A percentile compares a stretch with the other conserved stretches of the same genome.
Evolutionary conservation across 2,329 filamentous ascomycete genomes (phyloP).

Genomic region (Fonsecaea erecta): DNA sequence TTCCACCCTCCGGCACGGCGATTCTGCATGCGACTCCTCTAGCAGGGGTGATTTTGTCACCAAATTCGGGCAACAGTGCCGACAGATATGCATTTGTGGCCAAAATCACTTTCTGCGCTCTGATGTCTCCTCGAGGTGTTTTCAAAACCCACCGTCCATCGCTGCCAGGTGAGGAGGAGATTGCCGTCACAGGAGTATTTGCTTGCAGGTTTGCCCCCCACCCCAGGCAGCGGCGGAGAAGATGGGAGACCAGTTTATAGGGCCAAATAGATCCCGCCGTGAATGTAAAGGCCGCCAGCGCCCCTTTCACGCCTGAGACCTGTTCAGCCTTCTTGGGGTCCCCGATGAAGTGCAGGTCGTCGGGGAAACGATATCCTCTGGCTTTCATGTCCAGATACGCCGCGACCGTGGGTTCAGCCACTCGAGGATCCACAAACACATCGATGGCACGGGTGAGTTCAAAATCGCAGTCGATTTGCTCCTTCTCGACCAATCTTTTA

Average conservation of each 20-base stretch:
- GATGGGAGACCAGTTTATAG: slow-evolving; percentile 78
- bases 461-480: slow-evolving; percentile 52
- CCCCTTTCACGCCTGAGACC: slow-evolving; percentile 46
- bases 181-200: slow-evolving; percentile 51
- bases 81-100: slow-evolving; percentile 86
- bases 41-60: slow-evolving; percentile 75
- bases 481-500: slow-evolving; percentile 47
- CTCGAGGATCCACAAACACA: slow-evolving; percentile 43
- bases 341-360: slow-evolving; percentile 38
- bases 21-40: slow-evolving; percentile 58
- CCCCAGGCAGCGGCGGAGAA: slow-evolving; percentile 65
- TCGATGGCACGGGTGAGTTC: slow-evolving; percentile 47
- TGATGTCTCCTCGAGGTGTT: slow-evolving; percentile 70
- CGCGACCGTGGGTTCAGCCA: slow-evolving; percentile 41
- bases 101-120: slow-evolving; percentile 68
- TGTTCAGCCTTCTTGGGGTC: slow-evolving; percentile 34
- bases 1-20: slow-evolving; percentile 49
- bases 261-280: slow-evolving; percentile 55
- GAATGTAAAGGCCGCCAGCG: slow-evolving; percentile 43
- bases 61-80: slow-evolving; percentile 70
- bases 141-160: slow-evolving; percentile 66
- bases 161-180: slow-evolving; percentile 38
- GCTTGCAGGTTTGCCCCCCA: slow-evolving; percentile 60
- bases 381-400: slow-evolving; percentile 41
- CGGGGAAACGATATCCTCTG: slow-evolving; percentile 38